Evolutionary conservation across 441 rosid genomes (phyloP).

Genomic region (Flueggea neowawraea): DNA sequence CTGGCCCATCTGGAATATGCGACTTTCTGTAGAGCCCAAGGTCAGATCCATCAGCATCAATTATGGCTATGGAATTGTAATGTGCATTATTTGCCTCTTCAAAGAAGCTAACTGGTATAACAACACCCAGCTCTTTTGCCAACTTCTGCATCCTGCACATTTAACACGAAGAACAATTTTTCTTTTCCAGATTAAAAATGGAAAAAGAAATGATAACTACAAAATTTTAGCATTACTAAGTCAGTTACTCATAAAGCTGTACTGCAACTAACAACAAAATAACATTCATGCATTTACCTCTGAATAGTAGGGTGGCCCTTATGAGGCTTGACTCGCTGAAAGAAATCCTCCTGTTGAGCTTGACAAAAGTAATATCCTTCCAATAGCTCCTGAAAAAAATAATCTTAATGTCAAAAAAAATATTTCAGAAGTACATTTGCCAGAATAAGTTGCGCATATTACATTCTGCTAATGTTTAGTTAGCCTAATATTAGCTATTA

Average conservation of each 20-base stretch:
- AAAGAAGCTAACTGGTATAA: constrained; percentile 91
- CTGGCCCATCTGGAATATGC: constrained; percentile 98
- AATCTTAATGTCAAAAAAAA: background rate
- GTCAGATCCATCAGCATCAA: constrained; percentile 93
- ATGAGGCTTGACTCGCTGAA: constrained; percentile 64
- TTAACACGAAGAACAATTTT: background rate
- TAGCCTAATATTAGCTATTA: too few species aligned
- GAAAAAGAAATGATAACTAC: too few species aligned
- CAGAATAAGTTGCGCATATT: too few species aligned
- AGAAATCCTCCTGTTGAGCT: constrained; percentile 1
- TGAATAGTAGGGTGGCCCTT: constrained; percentile 75
- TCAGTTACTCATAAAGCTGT: too few species aligned
- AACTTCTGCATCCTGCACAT: constrained; percentile 75
- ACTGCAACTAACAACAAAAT: too few species aligned
- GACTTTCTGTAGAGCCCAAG: constrained; percentile 93
- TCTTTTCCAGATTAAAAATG: too few species aligned
- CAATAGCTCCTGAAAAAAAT: constrained; percentile 65
- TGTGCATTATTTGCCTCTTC: constrained; percentile 95
- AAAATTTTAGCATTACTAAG: too few species aligned
- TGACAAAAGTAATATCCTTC: constrained; percentile 98
- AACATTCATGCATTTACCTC: constrained; percentile 34
- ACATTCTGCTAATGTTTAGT: too few species aligned
- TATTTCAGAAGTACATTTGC: too few species aligned
- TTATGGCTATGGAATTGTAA: constrained; percentile 84
- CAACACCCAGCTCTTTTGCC: constrained; percentile 82